These are phyloP conservation scores for Trypanosoma mega DNA, from an alignment of 208 protist genomes.

Conservation along the genomic window DNA sequence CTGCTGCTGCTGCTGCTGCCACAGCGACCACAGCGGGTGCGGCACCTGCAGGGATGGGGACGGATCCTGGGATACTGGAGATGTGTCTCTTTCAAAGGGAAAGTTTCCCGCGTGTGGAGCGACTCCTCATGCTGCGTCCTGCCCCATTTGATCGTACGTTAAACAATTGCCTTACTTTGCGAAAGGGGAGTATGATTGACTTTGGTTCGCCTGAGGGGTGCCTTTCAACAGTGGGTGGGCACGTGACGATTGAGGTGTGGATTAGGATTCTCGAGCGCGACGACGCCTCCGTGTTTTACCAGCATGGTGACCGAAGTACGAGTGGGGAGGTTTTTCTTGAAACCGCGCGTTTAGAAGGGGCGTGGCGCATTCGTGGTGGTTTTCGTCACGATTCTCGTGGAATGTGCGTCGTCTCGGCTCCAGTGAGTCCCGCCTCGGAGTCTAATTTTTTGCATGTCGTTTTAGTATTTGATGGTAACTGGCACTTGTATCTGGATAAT, in stretches of 20 bases:
- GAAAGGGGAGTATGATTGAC: slow-evolving; percentile 70
- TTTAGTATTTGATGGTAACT: slow-evolving; percentile 87
- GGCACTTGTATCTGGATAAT: slow-evolving; percentile 81
- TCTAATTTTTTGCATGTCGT: slow-evolving; percentile 75
- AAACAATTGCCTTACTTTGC: slow-evolving; percentile 53
- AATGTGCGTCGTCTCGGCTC: slow-evolving; percentile 67
- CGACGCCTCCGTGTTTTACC: slow-evolving; percentile 79
- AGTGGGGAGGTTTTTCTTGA: slow-evolving; percentile 91
- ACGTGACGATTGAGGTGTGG: slow-evolving; percentile 88
- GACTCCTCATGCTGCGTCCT: slow-evolving; percentile 27
- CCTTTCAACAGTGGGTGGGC: slow-evolving; percentile 65
- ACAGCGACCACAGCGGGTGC: slow-evolving; percentile 11
- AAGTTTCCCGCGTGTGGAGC: slow-evolving; percentile 36
- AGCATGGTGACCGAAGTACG: slow-evolving; percentile 85
- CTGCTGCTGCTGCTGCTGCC: slow-evolving; percentile 24
- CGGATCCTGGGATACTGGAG: slow-evolving; percentile 22
- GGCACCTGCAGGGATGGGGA: background rate
- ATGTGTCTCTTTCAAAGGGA: slow-evolving; percentile 37
- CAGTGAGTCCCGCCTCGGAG: slow-evolving; percentile 57
- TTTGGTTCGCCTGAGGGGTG: slow-evolving; percentile 64
- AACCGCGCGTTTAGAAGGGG: slow-evolving; percentile 68
- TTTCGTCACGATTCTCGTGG: slow-evolving; percentile 86
- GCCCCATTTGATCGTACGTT: slow-evolving; percentile 23
- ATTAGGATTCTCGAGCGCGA: slow-evolving; percentile 76
- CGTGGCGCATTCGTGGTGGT: slow-evolving; percentile 78